Base-by-base conservation (phyloP, 495 filamentous ascomycete species). In the Tirmania nivea region DNA sequence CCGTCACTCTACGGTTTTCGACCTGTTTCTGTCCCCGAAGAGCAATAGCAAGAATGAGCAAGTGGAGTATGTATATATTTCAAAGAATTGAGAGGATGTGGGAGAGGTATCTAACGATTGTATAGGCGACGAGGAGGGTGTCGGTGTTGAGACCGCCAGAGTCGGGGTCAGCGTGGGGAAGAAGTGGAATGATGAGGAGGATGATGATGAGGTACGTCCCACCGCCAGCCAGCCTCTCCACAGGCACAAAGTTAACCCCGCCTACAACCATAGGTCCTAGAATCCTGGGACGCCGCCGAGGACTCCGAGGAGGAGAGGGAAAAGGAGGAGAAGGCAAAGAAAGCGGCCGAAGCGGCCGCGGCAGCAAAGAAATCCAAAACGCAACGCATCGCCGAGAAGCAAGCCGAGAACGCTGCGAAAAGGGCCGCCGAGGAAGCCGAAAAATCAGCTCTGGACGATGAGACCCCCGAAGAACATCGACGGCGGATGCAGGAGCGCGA, bases 271-370 rank as follows among this genome's bases (percentile, higher is more conserved):
- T 55, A 94, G 84, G 85, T 95, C 54, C 76, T 95, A 55, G 92
- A 99, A 48, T 89, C 86, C 19, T 99, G 92, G 92, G 87, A 94
- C 59, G 89, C 86, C 42, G 90, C 84, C 55, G 90, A 95, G 62
- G 92, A 99, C 70, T 92, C 85, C 51, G 92, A 99, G 62, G 88
- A 80, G 52, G 92, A 99, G 71, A 83, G 85, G 58, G 87, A 94
- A 68, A 96, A 94, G 73, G 59, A 51, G 4, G 49, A 83, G 69
- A 84, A 84, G 86, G 87, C 86, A 62, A 79, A 77, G 56, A 88
- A 86, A 66, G 89, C 86, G 50, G 92, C 89, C 66, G 86, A 83
- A 35, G 84, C 86, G 64, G 88, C 88, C n/a, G 83, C 84, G 45
- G 88, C 87, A 34, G 83, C 82, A 57, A 90, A 95, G 74, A 96